These are phyloP conservation scores for Priceomyces medius DNA, from an alignment of 805 yeast species.

Conservation along the genomic window DNA sequence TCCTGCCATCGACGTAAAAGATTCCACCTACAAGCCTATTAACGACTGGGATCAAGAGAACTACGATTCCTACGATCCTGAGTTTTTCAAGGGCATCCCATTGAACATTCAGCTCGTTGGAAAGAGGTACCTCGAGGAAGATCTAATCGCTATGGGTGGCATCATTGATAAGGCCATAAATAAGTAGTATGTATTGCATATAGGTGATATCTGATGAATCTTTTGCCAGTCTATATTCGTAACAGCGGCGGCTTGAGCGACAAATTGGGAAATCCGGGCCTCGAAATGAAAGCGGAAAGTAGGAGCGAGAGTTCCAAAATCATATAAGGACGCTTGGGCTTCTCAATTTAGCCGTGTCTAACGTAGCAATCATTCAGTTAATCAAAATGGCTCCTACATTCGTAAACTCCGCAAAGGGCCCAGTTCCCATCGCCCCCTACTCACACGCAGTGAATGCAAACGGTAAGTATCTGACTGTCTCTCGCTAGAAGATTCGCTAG, in stretches of 20 bases:
- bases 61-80: conserved; percentile 1
- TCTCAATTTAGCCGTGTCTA: no score
- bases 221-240: no score
- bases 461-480: conserved; percentile 1
- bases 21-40: not conserved
- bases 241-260: no score
- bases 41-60: conserved; percentile 3
- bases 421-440: conserved; percentile 5
- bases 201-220: no score
- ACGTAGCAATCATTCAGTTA: no score
- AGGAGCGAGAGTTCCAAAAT: no score
- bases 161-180: conserved; percentile 2
- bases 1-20: not conserved
- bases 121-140: conserved; percentile 2
- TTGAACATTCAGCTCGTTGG: conserved; percentile 3
- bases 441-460: conserved; percentile 6
- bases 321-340: no score
- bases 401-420: conserved; percentile 2
- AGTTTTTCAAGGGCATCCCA: conserved; percentile 1
- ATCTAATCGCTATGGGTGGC: conserved; percentile 1
- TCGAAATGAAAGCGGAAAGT: no score
- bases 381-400: not conserved
- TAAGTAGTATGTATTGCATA: not conserved
- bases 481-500: no score
- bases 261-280: no score